Percentiles rank a stretch among this genome's conserved stretches.
phyloP scores from a whole-genome alignment of 768 basidiomycete genomes.

The Tricholoma sp. region DNA sequence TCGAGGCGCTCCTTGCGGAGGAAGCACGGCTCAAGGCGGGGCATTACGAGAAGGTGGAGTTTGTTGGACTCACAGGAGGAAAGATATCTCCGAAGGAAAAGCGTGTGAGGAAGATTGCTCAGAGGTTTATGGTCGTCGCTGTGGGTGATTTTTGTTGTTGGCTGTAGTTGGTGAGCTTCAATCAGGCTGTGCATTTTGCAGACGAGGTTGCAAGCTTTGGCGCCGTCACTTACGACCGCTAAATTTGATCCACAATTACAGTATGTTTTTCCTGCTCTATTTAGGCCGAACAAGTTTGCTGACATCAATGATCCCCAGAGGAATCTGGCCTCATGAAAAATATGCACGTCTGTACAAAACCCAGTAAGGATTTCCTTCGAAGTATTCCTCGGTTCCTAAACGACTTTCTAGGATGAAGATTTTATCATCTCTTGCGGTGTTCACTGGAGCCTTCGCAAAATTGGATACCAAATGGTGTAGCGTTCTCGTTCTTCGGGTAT shows the following conservation, averaged over 20 bases:
- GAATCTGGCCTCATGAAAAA: slow-evolving; percentile 35
- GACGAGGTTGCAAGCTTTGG: slow-evolving; percentile 32
- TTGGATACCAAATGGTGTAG: slow-evolving; percentile 40
- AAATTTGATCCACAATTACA: slow-evolving; percentile 37
- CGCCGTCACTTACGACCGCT: slow-evolving; percentile 32
- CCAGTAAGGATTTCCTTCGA: slow-evolving; percentile 20
- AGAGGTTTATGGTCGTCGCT: slow-evolving; percentile 28
- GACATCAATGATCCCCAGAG: slow-evolving; percentile 19
- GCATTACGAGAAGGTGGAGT: slow-evolving; percentile 23
- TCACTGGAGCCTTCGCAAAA: slow-evolving; percentile 34
- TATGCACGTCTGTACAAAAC: slow-evolving; percentile 28
- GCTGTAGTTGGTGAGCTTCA: neutral
- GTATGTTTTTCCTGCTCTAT: slow-evolving; percentile 20
- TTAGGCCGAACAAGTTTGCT: neutral
- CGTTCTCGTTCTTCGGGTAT: slow-evolving; percentile 35
- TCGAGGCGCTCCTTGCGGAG: slow-evolving; percentile 41
- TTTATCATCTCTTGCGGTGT: slow-evolving; percentile 28
- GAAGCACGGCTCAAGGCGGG: slow-evolving; percentile 30
- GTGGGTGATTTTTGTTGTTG: slow-evolving; percentile 18
- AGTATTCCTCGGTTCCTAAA: neutral
- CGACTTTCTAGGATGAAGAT: slow-evolving; percentile 19
- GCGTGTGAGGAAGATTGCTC: slow-evolving; percentile 30
- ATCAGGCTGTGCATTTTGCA: slow-evolving; percentile 7
- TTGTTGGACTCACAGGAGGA: slow-evolving; percentile 15
- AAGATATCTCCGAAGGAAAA: slow-evolving; percentile 32